Evolutionary conservation across 202 grass and related monocot genomes (phyloP).

Genomic region (Digitaria exilis): DNA sequence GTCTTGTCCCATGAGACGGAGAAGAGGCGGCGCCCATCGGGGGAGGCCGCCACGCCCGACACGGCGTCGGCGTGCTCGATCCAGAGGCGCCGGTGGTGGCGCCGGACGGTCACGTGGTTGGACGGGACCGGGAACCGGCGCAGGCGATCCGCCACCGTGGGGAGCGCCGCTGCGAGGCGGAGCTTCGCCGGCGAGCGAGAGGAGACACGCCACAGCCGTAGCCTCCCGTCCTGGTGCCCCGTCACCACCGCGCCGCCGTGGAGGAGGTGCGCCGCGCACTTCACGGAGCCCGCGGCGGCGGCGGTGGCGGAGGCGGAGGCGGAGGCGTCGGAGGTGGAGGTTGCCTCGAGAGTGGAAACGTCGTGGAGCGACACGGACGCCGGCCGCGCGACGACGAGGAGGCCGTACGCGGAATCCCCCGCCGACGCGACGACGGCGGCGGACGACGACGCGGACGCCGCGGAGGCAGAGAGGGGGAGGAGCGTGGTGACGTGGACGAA

Average conservation of each 20-base stretch:
- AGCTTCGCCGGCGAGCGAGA: slow-evolving; percentile 28
- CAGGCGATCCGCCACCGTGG: slow-evolving; percentile 65
- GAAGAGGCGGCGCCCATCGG: slow-evolving; percentile 68
- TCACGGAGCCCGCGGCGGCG: slow-evolving; percentile 55
- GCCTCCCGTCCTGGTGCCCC: slow-evolving; percentile 67
- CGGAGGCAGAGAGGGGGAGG: slow-evolving; percentile 21
- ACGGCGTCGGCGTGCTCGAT: slow-evolving; percentile 77
- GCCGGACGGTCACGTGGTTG: slow-evolving; percentile 60
- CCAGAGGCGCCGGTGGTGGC: slow-evolving; percentile 71
- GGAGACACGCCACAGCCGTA: slow-evolving; percentile 66
- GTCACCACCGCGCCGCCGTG: slow-evolving; percentile 51
- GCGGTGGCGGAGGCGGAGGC: too few relatives aligned
- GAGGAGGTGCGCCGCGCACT: slow-evolving; percentile 54
- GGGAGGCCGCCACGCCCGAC: slow-evolving; percentile 48
- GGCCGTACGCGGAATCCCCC: too few relatives aligned
- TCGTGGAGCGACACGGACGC: slow-evolving; percentile 49
- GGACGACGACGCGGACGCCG: background rate
- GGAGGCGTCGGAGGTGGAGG: slow-evolving; percentile 33
- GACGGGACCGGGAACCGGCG: slow-evolving; percentile 66
- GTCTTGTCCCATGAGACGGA: slow-evolving; percentile 96
- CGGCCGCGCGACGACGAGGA: slow-evolving; percentile 52
- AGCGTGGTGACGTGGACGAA: slow-evolving; percentile 57
- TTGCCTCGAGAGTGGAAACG: slow-evolving; percentile 32
- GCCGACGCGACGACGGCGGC: slow-evolving; percentile 16
- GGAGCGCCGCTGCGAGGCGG: slow-evolving; percentile 60